Conservation (phyloP, 441 rosid species). For the Erodium texanum region DNA sequence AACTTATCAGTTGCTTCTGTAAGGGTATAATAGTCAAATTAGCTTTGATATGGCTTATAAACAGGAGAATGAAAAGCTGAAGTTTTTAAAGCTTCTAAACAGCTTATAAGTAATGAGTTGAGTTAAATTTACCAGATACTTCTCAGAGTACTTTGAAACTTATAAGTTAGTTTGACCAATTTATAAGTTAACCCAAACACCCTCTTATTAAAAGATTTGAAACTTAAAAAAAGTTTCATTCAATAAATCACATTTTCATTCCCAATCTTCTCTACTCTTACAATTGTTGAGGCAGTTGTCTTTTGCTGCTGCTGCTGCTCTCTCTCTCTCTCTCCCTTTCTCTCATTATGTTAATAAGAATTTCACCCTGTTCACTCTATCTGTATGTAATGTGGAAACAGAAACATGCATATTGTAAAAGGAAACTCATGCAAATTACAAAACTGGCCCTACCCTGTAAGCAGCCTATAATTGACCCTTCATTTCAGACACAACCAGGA, state of each 20-base stretch:
- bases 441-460: neutral
- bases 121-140: too few relatives aligned
- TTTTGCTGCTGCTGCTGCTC: neutral
- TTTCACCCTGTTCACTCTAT: neutral
- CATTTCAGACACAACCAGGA: neutral
- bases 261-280: neutral
- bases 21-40: too few relatives aligned
- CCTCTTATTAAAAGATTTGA: neutral
- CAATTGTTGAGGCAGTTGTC: constrained; percentile 1
- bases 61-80: too few relatives aligned
- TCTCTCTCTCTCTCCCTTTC: too few relatives aligned
- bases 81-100: too few relatives aligned
- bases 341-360: neutral
- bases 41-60: too few relatives aligned
- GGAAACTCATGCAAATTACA: neutral
- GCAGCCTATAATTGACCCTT: neutral
- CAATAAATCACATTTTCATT: constrained; percentile 1
- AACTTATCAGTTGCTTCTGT: too few relatives aligned
- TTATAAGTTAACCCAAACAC: too few relatives aligned
- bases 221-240: neutral
- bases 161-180: too few relatives aligned
- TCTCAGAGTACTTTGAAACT: too few relatives aligned
- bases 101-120: too few relatives aligned
- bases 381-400: neutral
- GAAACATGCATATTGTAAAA: neutral